Base-by-base conservation (phyloP, 2,329 filamentous ascomycete genomes). In the Metarhizium sp. region DNA sequence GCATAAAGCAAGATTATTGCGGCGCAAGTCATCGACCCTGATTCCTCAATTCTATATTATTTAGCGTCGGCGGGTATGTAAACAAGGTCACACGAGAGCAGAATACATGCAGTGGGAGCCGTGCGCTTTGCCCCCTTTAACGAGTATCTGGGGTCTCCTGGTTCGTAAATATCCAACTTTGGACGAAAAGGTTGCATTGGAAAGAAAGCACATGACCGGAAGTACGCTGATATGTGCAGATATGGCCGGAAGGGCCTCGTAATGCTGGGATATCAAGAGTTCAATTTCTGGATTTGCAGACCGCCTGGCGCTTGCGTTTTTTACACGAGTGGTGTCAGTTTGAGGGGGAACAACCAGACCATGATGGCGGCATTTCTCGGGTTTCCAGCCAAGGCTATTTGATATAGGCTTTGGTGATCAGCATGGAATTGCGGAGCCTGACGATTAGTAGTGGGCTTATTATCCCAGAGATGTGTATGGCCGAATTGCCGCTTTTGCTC, bases 31-130 rank as follows among this genome's bases (percentile, higher is more conserved):
- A 20, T 29, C 25, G 20, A 11, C 2, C 11, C 25, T 30, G 20
- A 13, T 49, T 43, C 30, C 16, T 16, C 25, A 43, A 16, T 42
- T 40, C 20, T 14, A 48, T 36, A 38, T 45, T 25, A 18, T 51
- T 50, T 59, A 57, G 57, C 50, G 25, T 50, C 53, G 57, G 57
- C 57, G 57, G 57, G 53, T 59, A 59, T 57, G 53, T 49, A 51
- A 25, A 43, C 45, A 48, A 11, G 40, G 53, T 51, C 53, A 51
- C 45, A 48, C 25, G 25, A 11, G 45, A 14, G 25, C 14, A 30
- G 45, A 48, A 48, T 50, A 32, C 38, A 34, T 11, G 6, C 32
- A 34, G 32, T 34, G 7, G 32, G 10, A 11, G 32, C 32, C 1
- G 32, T 11, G 32, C 7, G 32, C 25, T 34, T 8, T 34, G 32